These are phyloP conservation scores for Trichophyton schoenleinii DNA, from an alignment of 2,329 filamentous ascomycete genomes.

Conservation along the genomic window DNA sequence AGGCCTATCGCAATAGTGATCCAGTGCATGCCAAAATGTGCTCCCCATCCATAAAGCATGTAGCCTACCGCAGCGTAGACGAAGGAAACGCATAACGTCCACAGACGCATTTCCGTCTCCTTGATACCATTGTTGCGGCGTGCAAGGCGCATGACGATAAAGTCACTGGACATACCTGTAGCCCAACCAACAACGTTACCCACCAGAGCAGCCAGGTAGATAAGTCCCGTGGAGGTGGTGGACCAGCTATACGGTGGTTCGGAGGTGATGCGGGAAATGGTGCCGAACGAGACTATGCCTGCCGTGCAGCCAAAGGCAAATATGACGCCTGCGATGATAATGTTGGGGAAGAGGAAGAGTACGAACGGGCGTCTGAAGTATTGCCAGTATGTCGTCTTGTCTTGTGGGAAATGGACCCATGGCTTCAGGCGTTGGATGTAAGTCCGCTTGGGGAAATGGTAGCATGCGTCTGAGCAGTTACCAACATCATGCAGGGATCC, in stretches of 20 bases:
- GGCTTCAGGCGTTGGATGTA: neutral
- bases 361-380: slow-evolving; percentile 17
- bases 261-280: slow-evolving; percentile 19
- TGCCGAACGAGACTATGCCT: slow-evolving; percentile 24
- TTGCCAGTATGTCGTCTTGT: slow-evolving; percentile 10
- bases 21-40: slow-evolving; percentile 20
- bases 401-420: slow-evolving; percentile 6
- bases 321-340: slow-evolving; percentile 19
- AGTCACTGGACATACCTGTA: slow-evolving; percentile 13
- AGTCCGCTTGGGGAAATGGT: neutral
- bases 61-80: slow-evolving; percentile 17
- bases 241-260: slow-evolving; percentile 20
- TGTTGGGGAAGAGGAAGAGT: slow-evolving; percentile 21
- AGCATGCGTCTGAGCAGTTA: neutral
- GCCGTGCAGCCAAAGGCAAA: slow-evolving; percentile 20
- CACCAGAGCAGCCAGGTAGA: slow-evolving; percentile 19
- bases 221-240: slow-evolving; percentile 17
- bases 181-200: slow-evolving; percentile 14
- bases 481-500: slow-evolving; percentile 7
- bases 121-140: slow-evolving; percentile 31
- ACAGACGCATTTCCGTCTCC: slow-evolving; percentile 28
- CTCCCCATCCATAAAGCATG: slow-evolving; percentile 22
- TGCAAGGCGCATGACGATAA: slow-evolving; percentile 25
- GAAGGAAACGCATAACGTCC: slow-evolving; percentile 19
- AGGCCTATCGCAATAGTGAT: slow-evolving; percentile 21